Evolutionary conservation across 768 basidiomycete genomes (phyloP), one percentile per base, ranked within the genome.

Genomic region (Phaffia australis): DNA sequence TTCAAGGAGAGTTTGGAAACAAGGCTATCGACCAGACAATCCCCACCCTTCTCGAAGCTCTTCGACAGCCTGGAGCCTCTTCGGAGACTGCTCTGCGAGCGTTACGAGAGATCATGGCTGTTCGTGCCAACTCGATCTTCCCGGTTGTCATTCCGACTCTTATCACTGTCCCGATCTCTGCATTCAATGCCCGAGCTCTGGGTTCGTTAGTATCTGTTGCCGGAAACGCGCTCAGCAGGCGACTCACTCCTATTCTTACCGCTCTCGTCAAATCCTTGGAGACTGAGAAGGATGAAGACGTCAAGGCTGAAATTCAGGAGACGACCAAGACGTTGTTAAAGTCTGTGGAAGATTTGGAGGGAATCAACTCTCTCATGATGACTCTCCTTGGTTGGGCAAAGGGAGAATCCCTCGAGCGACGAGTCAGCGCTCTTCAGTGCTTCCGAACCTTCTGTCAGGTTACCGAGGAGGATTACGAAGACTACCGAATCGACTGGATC

Each of bases 1-100:
- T 97, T 78, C 89, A 93, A 69, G 82, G 62, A 56, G 67, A 87
- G 71, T 81, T 97, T 50, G 95, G 94, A 8, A 81, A 84, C 35
- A 88, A 86, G 73, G 92, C 93, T 7, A 93, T 97, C 69, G 94
- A 98, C 73, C 84, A 93, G 77, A 98, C 91, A 0, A 97, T 98
- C 66, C 94, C 95, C 0, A 98, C 94, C 0, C 76, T 98, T 0
- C 76, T 99, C 62, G 91, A 92, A 72, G 94, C 94, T 1, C 85
- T 98, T 47, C 85, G 89, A 21, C 88, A 91, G 75, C 90, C 92
- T 18, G 93, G 93, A 5, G 87, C 86, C 72, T 84, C 87, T 23
- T 94, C 94, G n/a, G 92, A 90, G 14, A 97, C 94, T 19, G 94
- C 95, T 15, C 79, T 98, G 47, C 86, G 92, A 73, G 95, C 95